phyloP scores from a whole-genome alignment of 78 protist genomes.

The Chrysochromulina parva region DNA sequence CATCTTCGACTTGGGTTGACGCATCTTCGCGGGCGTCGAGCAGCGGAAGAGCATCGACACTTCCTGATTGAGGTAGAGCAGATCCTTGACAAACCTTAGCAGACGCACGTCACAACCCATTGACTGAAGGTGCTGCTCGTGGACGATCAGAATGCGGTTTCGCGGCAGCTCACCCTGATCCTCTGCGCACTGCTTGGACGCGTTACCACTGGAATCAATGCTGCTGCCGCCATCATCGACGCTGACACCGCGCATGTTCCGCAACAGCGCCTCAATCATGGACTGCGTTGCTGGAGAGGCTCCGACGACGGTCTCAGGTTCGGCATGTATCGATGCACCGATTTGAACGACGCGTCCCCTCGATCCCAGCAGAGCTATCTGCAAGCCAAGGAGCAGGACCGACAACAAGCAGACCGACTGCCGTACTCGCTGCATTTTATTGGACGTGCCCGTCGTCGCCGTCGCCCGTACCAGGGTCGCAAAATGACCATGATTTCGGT shows the following conservation, averaged over 20 bases:
- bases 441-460: too few species aligned
- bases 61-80: neutral
- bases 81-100: neutral
- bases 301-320: neutral
- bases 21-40: neutral
- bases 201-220: neutral
- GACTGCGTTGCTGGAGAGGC: neutral
- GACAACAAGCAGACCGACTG: too few species aligned
- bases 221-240: neutral
- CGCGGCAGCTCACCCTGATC: neutral
- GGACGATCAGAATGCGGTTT: neutral
- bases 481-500: too few species aligned
- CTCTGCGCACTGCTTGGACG: neutral
- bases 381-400: too few species aligned
- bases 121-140: conserved; percentile 18
- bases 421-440: too few species aligned
- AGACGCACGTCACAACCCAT: conserved; percentile 12
- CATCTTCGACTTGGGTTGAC: neutral
- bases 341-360: too few species aligned
- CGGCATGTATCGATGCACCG: too few species aligned
- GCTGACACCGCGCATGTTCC: too few species aligned
- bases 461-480: too few species aligned
- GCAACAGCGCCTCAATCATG: neutral
- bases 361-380: too few species aligned
- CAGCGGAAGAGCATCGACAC: neutral